A percentile compares a stretch with the other conserved stretches of the same genome.
These are phyloP conservation scores for Capronia americana DNA, from an alignment of 2,329 filamentous ascomycete genomes.

Conservation along the genomic window DNA sequence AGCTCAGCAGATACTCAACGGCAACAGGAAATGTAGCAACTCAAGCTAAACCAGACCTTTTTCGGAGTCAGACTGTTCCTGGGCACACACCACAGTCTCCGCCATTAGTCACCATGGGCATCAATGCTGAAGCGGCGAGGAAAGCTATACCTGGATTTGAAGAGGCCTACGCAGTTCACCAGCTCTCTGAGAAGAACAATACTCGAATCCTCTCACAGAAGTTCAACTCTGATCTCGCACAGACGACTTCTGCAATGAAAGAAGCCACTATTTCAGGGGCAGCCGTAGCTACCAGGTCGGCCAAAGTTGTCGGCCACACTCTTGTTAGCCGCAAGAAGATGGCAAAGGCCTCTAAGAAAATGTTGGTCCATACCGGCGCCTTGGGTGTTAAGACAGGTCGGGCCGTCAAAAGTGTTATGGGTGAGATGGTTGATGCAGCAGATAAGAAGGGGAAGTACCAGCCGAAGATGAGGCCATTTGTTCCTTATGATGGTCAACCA, in stretches of 20 bases:
- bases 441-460: constrained; percentile 25
- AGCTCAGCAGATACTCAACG: constrained; percentile 12
- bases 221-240: constrained; percentile 17
- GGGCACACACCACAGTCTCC: not conserved
- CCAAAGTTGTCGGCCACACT: constrained; percentile 21
- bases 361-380: constrained; percentile 18
- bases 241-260: constrained; percentile 24
- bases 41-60: not conserved
- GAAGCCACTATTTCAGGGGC: constrained; percentile 17
- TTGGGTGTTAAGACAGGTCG: constrained; percentile 19
- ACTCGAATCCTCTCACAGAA: constrained; percentile 13
- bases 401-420: constrained; percentile 16
- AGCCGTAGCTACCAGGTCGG: constrained; percentile 16
- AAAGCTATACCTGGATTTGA: constrained; percentile 13
- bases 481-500: not conserved
- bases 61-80: constrained; percentile 19
- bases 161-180: not conserved
- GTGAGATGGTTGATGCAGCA: constrained; percentile 24
- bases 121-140: constrained; percentile 2
- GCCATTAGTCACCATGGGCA: not conserved
- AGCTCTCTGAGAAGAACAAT: constrained; percentile 17
- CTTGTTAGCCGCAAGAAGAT: constrained; percentile 22
- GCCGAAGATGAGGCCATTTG: constrained; percentile 4
- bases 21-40: not conserved
- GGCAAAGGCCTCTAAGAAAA: constrained; percentile 18